phyloP scores from a whole-genome alignment of 768 basidiomycete genomes.

The Mycena amicta region DNA sequence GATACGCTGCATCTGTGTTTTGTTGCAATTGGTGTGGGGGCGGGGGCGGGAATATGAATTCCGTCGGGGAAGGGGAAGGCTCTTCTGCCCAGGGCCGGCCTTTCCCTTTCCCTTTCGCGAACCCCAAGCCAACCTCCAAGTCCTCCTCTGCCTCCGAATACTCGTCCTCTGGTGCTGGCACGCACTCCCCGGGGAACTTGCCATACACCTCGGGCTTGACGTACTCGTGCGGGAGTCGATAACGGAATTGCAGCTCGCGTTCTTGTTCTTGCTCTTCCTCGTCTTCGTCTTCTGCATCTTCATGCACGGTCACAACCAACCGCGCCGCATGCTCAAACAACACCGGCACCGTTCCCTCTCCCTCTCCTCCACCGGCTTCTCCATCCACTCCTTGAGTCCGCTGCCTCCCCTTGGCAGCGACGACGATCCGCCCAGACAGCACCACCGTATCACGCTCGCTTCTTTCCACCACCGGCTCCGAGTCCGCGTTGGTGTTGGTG shows the following conservation, averaged over 20 bases:
- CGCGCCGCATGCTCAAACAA: neutral
- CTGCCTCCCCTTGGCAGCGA: neutral
- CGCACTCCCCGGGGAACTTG: neutral
- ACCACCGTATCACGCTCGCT: neutral
- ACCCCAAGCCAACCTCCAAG: neutral
- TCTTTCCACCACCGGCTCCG: neutral
- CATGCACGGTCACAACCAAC: neutral
- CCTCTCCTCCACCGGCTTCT: neutral
- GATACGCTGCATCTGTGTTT: neutral
- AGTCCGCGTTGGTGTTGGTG: neutral
- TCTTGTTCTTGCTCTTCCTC: neutral
- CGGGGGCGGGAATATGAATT: slow-evolving; percentile 2
- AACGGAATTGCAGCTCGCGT: slow-evolving; percentile 5
- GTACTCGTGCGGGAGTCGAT: neutral
- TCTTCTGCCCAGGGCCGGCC: neutral
- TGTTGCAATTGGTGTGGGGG: neutral
- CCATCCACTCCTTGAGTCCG: neutral
- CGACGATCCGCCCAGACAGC: neutral
- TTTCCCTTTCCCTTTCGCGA: too few relatives aligned
- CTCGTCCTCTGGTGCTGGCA: slow-evolving; percentile 4
- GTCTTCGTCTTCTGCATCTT: neutral
- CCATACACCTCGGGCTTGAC: neutral
- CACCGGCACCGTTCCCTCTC: neutral
- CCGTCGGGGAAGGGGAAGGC: neutral
- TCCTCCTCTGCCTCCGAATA: slow-evolving; percentile 1